Evolutionary conservation across 148 eudicot species (phyloP).

Genomic region (Arbutus unedo): DNA sequence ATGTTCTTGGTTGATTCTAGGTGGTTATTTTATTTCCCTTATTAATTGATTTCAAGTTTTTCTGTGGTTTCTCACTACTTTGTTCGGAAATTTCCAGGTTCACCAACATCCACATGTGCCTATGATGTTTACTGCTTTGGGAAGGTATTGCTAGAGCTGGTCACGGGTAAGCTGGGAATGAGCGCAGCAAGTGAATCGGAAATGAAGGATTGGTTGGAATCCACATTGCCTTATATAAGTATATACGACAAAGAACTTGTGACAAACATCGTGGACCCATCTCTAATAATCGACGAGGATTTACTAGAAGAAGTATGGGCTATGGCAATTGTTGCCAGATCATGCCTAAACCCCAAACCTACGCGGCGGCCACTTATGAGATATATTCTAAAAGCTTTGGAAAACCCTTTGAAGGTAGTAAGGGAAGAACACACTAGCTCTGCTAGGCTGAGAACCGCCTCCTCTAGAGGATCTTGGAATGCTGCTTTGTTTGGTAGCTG

Average conservation of each 20-base stretch:
- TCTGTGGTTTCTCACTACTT: neutral
- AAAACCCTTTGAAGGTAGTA: constrained; percentile 91
- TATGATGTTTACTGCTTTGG: constrained; percentile 96
- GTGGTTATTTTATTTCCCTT: neutral
- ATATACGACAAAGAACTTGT: constrained; percentile 92
- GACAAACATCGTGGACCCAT: constrained; percentile 86
- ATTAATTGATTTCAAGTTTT: constrained; percentile 5
- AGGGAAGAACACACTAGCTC: constrained; percentile 73
- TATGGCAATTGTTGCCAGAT: constrained; percentile 93
- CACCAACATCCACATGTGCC: constrained; percentile 61
- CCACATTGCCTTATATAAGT: constrained; percentile 61
- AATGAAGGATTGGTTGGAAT: constrained; percentile 70
- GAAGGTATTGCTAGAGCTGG: constrained; percentile 87
- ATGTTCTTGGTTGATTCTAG: neutral
- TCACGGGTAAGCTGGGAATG: constrained; percentile 87
- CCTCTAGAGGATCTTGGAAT: constrained; percentile 94
- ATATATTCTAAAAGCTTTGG: constrained; percentile 81
- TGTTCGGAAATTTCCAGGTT: constrained; percentile 41
- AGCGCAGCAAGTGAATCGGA: constrained; percentile 60
- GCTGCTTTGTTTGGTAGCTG: constrained; percentile 91
- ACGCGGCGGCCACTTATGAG: constrained; percentile 84
- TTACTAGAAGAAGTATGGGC: constrained; percentile 99
- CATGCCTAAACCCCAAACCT: constrained; percentile 95
- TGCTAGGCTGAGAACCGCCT: constrained; percentile 66
- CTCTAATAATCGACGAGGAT: constrained; percentile 88